Evolutionary conservation across 2,329 filamentous ascomycete genomes (phyloP).

Genomic region (Aspergillus sp.): DNA sequence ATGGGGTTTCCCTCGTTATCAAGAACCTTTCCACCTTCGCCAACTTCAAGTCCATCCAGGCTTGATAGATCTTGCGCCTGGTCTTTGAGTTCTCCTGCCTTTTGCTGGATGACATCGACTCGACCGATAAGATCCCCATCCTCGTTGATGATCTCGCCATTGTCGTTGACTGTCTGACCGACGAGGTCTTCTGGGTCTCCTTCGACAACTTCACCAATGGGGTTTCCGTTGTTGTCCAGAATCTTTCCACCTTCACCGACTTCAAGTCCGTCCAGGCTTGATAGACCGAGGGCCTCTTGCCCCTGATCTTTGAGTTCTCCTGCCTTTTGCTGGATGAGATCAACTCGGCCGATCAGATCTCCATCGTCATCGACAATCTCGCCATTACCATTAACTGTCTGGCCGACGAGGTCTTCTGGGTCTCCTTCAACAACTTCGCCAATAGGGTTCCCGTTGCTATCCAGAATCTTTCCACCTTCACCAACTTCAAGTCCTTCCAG

Average conservation of each 20-base stretch:
- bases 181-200: constrained; percentile 43
- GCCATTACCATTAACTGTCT: constrained; percentile 27
- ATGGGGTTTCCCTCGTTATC: constrained; percentile 36
- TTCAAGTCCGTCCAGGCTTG: constrained; percentile 40
- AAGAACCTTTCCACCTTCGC: constrained; percentile 38
- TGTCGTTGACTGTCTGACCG: constrained; percentile 33
- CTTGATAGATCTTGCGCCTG: constrained; percentile 23
- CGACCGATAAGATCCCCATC: constrained; percentile 40
- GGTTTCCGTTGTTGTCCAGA: constrained; percentile 34
- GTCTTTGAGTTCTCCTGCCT: neutral
- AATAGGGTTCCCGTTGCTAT: constrained; percentile 35
- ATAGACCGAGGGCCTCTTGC: constrained; percentile 22
- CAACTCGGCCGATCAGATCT: constrained; percentile 20
- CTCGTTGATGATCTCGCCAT: constrained; percentile 6
- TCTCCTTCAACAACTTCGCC: constrained; percentile 44
- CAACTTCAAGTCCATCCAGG: constrained; percentile 41
- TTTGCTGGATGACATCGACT: constrained; percentile 21
- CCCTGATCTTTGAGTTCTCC: no score
- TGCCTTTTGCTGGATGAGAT: no score
- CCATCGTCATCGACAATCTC: constrained; percentile 21
- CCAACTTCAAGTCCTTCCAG: constrained; percentile 42
- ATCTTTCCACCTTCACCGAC: constrained; percentile 40
- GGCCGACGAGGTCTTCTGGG: constrained; percentile 41
- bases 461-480: constrained; percentile 39
- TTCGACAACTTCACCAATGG: constrained; percentile 41